Conservation (phyloP, 495 filamentous ascomycete genomes). For the Parmelia sp. region DNA sequence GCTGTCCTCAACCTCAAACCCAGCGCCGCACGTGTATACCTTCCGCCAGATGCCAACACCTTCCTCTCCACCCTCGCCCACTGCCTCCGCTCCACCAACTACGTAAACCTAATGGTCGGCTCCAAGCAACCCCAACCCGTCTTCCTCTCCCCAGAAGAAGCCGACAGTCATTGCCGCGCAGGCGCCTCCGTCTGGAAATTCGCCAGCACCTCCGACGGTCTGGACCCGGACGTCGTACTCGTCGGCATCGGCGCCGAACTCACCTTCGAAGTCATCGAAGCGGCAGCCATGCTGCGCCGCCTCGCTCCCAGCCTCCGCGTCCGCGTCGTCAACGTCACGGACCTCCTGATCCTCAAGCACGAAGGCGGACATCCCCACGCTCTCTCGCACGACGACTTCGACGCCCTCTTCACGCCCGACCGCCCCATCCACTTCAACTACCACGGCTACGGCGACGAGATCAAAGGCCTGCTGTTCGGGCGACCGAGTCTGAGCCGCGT, state of each 20-base stretch:
- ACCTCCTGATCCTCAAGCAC: slow-evolving; percentile 59
- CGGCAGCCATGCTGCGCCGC: slow-evolving; percentile 51
- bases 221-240: slow-evolving; percentile 60
- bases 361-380: slow-evolving; percentile 59
- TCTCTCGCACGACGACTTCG: slow-evolving; percentile 29
- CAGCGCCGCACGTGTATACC: slow-evolving; percentile 57
- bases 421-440: slow-evolving; percentile 62
- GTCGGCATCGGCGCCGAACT: slow-evolving; percentile 66
- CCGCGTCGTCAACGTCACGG: slow-evolving; percentile 67
- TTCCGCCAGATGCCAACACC: slow-evolving; percentile 72
- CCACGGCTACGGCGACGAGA: slow-evolving; percentile 59
- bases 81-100: slow-evolving; percentile 57
- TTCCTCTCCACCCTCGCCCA: slow-evolving; percentile 61
- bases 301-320: slow-evolving; percentile 50
- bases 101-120: slow-evolving; percentile 68
- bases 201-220: slow-evolving; percentile 51
- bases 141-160: slow-evolving; percentile 59
- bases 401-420: slow-evolving; percentile 56
- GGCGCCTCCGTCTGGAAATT: slow-evolving; percentile 64
- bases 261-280: slow-evolving; percentile 63
- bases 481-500: slow-evolving; percentile 46
- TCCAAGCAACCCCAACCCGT: slow-evolving; percentile 66
- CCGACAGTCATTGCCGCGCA: slow-evolving; percentile 56
- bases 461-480: slow-evolving; percentile 60
- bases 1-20: slow-evolving; percentile 65